phyloP scores from a whole-genome alignment of 73 alveolate species.

The Vitrella brassicaformis region DNA sequence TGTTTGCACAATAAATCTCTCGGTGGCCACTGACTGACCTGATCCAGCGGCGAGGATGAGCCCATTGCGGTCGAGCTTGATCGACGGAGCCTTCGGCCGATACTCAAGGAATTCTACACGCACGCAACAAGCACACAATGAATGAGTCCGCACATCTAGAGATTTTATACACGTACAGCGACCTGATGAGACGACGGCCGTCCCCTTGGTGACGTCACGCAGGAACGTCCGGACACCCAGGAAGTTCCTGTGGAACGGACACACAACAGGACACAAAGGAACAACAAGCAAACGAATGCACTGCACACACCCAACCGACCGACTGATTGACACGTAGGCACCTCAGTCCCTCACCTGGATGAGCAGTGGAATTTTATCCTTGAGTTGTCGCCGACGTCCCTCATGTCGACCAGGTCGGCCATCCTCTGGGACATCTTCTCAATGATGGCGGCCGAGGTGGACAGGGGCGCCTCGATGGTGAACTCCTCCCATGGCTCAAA shows the following conservation, averaged over 20 bases:
- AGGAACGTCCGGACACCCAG: slow-evolving; percentile 44
- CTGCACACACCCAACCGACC: background rate
- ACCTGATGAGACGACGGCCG: slow-evolving; percentile 45
- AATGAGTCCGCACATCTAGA: no score
- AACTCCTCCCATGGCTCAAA: slow-evolving; percentile 33
- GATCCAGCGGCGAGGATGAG: slow-evolving; percentile 38
- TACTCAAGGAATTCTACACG: slow-evolving; percentile 25
- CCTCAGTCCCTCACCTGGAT: background rate
- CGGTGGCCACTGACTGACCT: slow-evolving; percentile 9
- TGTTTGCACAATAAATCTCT: slow-evolving; percentile 46
- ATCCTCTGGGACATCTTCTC: slow-evolving; percentile 28
- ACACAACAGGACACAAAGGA: background rate
- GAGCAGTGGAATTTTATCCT: background rate
- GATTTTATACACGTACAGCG: no score
- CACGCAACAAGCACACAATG: background rate
- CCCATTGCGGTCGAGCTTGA: slow-evolving; percentile 41
- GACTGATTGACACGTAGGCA: no score
- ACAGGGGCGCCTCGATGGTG: slow-evolving; percentile 11
- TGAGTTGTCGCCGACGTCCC: slow-evolving; percentile 38
- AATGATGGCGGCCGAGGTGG: background rate
- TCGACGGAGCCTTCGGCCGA: slow-evolving; percentile 32
- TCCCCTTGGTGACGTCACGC: slow-evolving; percentile 53
- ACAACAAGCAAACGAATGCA: background rate
- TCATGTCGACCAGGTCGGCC: slow-evolving; percentile 19
- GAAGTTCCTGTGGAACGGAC: background rate